A percentile compares a stretch with the other conserved stretches of the same genome.
Evolutionary conservation across 202 grass and related monocot species (phyloP).

Genomic region (Carex sylvatica): DNA sequence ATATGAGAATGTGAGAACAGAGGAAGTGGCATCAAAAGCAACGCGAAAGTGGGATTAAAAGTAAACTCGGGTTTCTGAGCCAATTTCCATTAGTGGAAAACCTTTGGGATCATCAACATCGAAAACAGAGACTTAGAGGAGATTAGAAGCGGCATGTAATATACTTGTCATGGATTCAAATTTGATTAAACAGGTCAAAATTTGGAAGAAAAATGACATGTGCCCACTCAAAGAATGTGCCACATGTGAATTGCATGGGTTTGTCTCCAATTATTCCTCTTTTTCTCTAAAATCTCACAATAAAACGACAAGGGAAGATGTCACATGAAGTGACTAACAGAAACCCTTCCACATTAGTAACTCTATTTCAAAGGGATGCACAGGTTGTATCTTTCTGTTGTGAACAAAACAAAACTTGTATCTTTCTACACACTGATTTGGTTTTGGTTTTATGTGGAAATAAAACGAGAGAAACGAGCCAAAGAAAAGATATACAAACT

Average conservation of each 20-base stretch:
- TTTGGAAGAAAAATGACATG: conserved; percentile 25
- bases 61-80: not conserved
- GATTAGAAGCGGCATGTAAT: not conserved
- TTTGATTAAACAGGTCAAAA: not conserved
- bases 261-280: conserved; percentile 30
- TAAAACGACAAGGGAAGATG: conserved; percentile 26
- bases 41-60: conserved; percentile 12
- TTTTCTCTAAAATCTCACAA: conserved; percentile 16
- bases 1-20: conserved; percentile 14
- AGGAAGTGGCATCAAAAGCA: conserved; percentile 23
- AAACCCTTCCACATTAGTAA: conserved; percentile 23
- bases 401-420: conserved; percentile 9
- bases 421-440: not conserved
- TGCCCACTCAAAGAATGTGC: conserved; percentile 7
- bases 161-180: conserved; percentile 15
- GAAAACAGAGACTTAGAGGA: conserved; percentile 11
- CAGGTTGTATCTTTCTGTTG: not conserved
- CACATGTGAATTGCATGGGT: conserved; percentile 30
- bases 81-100: conserved; percentile 18
- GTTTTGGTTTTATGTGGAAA: conserved; percentile 3
- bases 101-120: not conserved
- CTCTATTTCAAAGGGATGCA: not conserved
- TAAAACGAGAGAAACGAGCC: not conserved
- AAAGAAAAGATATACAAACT: not conserved
- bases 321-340: not conserved